Percentiles rank a stretch among this genome's conserved stretches.
Evolutionary conservation across 768 basidiomycete genomes (phyloP).

Genomic region (Candolleomyces eurysporus): DNA sequence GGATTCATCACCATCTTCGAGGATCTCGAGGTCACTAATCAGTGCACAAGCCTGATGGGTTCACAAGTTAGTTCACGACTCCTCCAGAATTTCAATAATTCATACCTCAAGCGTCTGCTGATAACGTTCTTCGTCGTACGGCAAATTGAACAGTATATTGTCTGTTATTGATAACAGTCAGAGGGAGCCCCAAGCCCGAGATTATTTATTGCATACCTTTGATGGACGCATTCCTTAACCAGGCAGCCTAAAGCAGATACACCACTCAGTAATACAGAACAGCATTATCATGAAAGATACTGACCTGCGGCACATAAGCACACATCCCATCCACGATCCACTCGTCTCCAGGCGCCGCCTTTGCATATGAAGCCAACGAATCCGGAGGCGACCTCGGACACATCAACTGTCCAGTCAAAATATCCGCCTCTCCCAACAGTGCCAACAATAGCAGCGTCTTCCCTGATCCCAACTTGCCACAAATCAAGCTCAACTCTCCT

Average conservation of each 20-base stretch:
- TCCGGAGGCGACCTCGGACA: constrained; percentile 87
- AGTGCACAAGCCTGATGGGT: constrained; percentile 53
- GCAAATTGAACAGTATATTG: constrained; percentile 81
- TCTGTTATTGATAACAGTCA: constrained; percentile 18
- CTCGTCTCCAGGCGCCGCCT: constrained; percentile 44
- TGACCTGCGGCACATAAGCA: constrained; percentile 85
- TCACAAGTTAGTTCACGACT: no score
- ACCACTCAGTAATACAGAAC: neutral
- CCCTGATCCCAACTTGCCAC: constrained; percentile 87
- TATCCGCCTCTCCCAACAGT: constrained; percentile 85
- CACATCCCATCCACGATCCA: constrained; percentile 81
- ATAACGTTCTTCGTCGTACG: constrained; percentile 79
- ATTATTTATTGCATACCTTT: constrained; percentile 29
- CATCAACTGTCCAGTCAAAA: constrained; percentile 75
- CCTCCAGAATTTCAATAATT: no score
- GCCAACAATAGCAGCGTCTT: constrained; percentile 84
- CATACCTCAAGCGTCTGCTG: constrained; percentile 68
- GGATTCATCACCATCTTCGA: constrained; percentile 86
- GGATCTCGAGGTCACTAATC: constrained; percentile 70
- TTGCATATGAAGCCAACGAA: constrained; percentile 60
- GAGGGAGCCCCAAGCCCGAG: neutral
- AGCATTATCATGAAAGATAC: constrained; percentile 4
- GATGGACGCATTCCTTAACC: constrained; percentile 66
- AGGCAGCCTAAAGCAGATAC: constrained; percentile 30
- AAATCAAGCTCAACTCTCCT: constrained; percentile 79